Conservation (phyloP, 495 filamentous ascomycete species). For the Neurospora sp. region DNA sequence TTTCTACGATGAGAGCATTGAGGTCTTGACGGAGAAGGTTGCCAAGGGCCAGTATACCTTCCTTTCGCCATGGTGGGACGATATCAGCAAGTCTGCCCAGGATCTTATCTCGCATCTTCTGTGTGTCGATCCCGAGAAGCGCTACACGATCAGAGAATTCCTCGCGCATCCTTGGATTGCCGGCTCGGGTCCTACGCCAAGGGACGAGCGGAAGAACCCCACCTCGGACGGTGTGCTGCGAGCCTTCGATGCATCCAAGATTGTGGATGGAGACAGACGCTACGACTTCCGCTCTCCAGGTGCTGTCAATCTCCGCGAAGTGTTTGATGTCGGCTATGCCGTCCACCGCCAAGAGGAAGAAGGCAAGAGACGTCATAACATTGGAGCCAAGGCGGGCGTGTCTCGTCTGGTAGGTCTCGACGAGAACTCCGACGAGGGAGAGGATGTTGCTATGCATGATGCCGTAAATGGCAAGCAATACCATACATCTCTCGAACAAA, state of each 20-base stretch:
- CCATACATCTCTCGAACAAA: constrained; percentile 54
- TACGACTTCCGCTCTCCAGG: constrained; percentile 95
- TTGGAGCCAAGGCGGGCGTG: constrained; percentile 45
- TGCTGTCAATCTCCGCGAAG: constrained; percentile 88
- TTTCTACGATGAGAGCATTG: constrained; percentile 98
- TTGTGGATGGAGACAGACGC: constrained; percentile 52
- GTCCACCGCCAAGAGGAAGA: constrained; percentile 97
- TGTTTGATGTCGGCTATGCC: constrained; percentile 94
- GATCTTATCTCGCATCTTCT: constrained; percentile 90
- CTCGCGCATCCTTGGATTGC: constrained; percentile 87
- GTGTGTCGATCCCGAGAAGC: constrained; percentile 84
- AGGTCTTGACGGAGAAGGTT: constrained; percentile 94
- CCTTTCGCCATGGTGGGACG: constrained; percentile 98
- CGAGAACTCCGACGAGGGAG: constrained; percentile 53
- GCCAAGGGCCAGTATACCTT: constrained; percentile 96
- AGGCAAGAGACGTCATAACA: constrained; percentile 76
- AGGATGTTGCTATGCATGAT: constrained; percentile 39
- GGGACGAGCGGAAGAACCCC: constrained; percentile 53
- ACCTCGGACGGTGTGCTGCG: constrained; percentile 33
- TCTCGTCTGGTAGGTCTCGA: constrained; percentile 58
- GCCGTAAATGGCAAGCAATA: constrained; percentile 53
- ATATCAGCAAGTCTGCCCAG: constrained; percentile 91
- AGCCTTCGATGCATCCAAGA: constrained; percentile 45
- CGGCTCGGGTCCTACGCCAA: constrained; percentile 40
- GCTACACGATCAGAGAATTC: constrained; percentile 83